Percentiles rank a stretch among this genome's conserved stretches.
These are phyloP conservation scores for Boletus pseudo-olivaceus DNA, from an alignment of 768 basidiomycete genomes.

Conservation along the genomic window DNA sequence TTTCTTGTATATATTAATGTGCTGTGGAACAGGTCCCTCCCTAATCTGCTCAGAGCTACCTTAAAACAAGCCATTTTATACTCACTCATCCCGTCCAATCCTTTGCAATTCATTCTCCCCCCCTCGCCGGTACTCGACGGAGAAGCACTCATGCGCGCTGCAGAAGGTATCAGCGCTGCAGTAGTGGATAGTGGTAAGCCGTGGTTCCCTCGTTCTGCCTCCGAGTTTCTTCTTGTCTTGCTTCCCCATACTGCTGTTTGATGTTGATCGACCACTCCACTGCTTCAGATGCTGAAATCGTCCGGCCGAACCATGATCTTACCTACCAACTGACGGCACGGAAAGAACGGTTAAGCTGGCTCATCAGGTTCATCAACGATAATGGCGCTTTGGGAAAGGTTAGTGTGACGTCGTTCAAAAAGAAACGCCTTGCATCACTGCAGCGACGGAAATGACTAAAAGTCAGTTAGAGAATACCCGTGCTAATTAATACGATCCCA, in stretches of 20 bases:
- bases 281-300: conserved; percentile 56
- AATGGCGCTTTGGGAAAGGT: conserved; percentile 80
- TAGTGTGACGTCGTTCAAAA: conserved; percentile 7
- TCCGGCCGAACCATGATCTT: conserved; percentile 75
- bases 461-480: background rate
- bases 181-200: conserved; percentile 68
- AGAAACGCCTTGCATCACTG: background rate
- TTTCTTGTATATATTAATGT: background rate
- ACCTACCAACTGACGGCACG: conserved; percentile 72
- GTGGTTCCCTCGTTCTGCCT: background rate
- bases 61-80: conserved; percentile 84
- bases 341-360: conserved; percentile 72
- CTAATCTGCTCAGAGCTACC: conserved; percentile 69
- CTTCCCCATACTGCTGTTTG: background rate
- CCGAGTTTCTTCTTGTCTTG: background rate
- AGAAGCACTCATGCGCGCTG: conserved; percentile 75
- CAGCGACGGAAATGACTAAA: background rate
- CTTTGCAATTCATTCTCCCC: conserved; percentile 75
- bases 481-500: conserved; percentile 7
- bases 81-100: conserved; percentile 71
- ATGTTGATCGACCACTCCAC: background rate
- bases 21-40: conserved; percentile 52
- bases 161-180: conserved; percentile 68
- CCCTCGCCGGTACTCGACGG: conserved; percentile 64
- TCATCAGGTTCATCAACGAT: conserved; percentile 88